phyloP scores from a whole-genome alignment of 202 grass and related monocot genomes.

The Cymbopogon flexuosus region DNA sequence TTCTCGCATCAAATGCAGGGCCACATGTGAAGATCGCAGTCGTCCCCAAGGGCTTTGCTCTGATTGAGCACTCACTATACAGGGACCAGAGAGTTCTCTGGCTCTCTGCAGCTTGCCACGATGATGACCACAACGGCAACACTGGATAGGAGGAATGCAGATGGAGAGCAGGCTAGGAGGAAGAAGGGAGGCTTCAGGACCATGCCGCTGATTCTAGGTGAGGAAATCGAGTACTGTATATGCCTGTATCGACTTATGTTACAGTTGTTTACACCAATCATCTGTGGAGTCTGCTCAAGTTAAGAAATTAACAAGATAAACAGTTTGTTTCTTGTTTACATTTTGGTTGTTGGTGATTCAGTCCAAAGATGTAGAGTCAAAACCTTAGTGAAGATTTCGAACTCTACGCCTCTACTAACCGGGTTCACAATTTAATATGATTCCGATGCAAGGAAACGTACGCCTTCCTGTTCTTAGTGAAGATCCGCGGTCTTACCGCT shows the following conservation, averaged over 20 bases:
- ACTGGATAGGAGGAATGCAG: background rate
- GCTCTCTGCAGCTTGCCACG: constrained; percentile 8
- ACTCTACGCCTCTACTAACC: background rate
- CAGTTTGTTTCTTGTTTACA: background rate
- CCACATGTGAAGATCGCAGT: constrained; percentile 18
- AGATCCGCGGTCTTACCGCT: background rate
- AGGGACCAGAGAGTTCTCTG: background rate
- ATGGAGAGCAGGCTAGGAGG: constrained; percentile 28
- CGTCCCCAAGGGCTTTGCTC: background rate
- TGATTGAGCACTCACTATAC: background rate
- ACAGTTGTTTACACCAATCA: background rate
- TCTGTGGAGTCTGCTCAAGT: background rate
- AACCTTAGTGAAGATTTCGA: background rate
- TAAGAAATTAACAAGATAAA: background rate
- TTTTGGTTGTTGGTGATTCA: background rate
- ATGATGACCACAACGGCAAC: background rate
- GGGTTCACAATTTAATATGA: constrained; percentile 2
- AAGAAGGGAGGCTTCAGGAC: constrained; percentile 70
- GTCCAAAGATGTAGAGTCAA: background rate
- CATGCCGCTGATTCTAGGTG: constrained; percentile 76
- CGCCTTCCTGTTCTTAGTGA: background rate
- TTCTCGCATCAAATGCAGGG: constrained; percentile 1
- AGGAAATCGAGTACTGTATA: background rate
- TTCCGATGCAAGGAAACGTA: background rate
- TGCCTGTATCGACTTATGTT: background rate